These are phyloP conservation scores for Fusarium oxysporum DNA, from an alignment of 2,329 filamentous ascomycete species.

Conservation along the genomic window DNA sequence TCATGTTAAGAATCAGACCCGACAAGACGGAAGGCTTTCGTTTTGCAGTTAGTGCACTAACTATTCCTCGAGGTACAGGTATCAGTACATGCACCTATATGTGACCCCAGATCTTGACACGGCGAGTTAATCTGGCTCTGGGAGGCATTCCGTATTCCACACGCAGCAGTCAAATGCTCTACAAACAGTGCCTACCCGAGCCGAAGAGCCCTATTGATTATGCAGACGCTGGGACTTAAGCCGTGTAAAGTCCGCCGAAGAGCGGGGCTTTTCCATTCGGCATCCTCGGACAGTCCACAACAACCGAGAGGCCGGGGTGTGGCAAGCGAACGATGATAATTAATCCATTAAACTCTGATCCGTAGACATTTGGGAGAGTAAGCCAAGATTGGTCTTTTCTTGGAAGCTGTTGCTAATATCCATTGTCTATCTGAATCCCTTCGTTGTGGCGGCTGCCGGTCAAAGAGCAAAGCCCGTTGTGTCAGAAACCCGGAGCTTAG, in stretches of 20 bases:
- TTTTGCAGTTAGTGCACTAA: conserved; percentile 20
- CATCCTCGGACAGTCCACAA: conserved; percentile 32
- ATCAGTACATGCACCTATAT: background rate
- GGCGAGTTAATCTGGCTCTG: background rate
- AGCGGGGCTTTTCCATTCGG: conserved; percentile 35
- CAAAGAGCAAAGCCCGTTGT: background rate
- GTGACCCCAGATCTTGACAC: conserved; percentile 5
- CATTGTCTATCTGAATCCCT: background rate
- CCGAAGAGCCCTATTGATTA: conserved; percentile 5
- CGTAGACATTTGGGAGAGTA: background rate
- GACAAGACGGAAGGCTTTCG: conserved; percentile 22
- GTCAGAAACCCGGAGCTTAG: background rate
- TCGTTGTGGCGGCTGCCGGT: conserved; percentile 4
- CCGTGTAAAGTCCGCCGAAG: conserved; percentile 39
- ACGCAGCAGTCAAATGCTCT: background rate
- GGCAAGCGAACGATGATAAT: conserved; percentile 24
- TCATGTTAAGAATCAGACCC: conserved; percentile 17
- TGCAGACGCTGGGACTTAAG: conserved; percentile 38
- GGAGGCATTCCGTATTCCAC: background rate
- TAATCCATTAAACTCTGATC: conserved; percentile 2
- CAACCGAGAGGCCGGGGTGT: conserved; percentile 33
- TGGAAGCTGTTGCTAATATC: background rate
- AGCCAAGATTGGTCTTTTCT: background rate
- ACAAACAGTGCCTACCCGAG: background rate
- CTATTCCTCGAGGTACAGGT: background rate